Conservation (phyloP, 2,329 filamentous ascomycete genomes). For the Stemphylium lycopersici region DNA sequence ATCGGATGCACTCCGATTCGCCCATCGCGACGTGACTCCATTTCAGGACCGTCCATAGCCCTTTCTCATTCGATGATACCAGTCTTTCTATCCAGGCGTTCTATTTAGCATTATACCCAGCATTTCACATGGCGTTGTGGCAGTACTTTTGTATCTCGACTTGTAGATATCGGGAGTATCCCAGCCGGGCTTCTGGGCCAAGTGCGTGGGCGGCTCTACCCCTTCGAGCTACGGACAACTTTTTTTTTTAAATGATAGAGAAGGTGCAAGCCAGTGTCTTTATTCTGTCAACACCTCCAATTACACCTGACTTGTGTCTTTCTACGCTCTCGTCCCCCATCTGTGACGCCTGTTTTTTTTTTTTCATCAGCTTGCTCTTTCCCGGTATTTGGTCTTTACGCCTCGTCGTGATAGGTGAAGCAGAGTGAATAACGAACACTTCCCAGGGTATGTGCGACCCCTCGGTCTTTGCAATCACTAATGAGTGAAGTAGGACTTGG, state of each 20-base stretch:
- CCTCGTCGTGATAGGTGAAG: too few species aligned
- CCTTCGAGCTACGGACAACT: background rate
- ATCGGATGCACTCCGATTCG: conserved; percentile 42
- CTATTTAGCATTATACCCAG: conserved; percentile 28
- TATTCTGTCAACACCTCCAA: too few species aligned
- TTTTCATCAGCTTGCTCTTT: too few species aligned
- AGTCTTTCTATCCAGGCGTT: conserved; percentile 7
- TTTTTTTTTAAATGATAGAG: too few species aligned
- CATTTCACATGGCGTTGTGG: conserved; percentile 18
- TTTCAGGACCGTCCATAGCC: conserved; percentile 12
- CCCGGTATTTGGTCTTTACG: too few species aligned
- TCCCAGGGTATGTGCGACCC: too few species aligned
- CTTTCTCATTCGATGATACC: background rate
- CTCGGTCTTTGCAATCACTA: background rate
- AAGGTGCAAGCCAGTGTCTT: too few species aligned
- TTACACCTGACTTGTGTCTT: too few species aligned
- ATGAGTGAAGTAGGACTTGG: background rate
- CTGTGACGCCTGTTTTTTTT: too few species aligned
- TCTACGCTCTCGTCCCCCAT: too few species aligned
- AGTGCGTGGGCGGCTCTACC: background rate
- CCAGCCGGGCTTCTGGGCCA: background rate
- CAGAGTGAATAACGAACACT: too few species aligned
- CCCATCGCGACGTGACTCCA: conserved; percentile 20
- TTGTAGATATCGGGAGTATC: background rate
- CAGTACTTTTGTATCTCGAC: background rate